phyloP scores from a whole-genome alignment of 768 basidiomycete genomes.

The Pholiota microspora region DNA sequence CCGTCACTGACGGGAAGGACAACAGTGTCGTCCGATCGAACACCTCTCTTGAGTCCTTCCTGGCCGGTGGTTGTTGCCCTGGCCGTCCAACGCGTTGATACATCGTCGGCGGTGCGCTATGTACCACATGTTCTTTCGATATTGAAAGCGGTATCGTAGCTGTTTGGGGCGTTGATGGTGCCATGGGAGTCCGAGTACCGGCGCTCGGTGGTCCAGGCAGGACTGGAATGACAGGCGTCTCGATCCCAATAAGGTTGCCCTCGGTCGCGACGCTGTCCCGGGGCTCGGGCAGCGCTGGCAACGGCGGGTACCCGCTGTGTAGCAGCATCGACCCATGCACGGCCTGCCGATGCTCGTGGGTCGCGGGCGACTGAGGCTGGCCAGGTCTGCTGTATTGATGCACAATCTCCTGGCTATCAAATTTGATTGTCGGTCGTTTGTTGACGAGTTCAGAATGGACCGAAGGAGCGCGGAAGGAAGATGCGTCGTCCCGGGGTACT shows the following conservation, averaged over 20 bases:
- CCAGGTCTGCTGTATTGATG: constrained; percentile 71
- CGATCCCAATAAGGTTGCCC: constrained; percentile 28
- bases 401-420: constrained; percentile 68
- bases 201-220: constrained; percentile 1
- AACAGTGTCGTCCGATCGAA: constrained; percentile 39
- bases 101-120: constrained; percentile 46
- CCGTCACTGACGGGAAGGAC: constrained; percentile 53
- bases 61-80: constrained; percentile 13
- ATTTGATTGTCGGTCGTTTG: constrained; percentile 70
- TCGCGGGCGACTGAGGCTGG: constrained; percentile 39
- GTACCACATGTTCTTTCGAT: constrained; percentile 31
- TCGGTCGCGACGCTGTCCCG: constrained; percentile 17
- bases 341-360: constrained; percentile 48
- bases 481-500: constrained; percentile 49
- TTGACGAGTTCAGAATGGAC: constrained; percentile 30
- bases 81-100: constrained; percentile 28
- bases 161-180: neutral
- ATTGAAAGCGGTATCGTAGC: constrained; percentile 28
- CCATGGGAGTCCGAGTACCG: neutral
- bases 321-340: constrained; percentile 28
- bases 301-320: constrained; percentile 29
- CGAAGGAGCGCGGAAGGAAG: constrained; percentile 39
- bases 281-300: constrained; percentile 24
- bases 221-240: constrained; percentile 18
- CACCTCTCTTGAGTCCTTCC: constrained; percentile 36